phyloP scores from a whole-genome alignment of 768 basidiomycete genomes.

The Russula virescens region DNA sequence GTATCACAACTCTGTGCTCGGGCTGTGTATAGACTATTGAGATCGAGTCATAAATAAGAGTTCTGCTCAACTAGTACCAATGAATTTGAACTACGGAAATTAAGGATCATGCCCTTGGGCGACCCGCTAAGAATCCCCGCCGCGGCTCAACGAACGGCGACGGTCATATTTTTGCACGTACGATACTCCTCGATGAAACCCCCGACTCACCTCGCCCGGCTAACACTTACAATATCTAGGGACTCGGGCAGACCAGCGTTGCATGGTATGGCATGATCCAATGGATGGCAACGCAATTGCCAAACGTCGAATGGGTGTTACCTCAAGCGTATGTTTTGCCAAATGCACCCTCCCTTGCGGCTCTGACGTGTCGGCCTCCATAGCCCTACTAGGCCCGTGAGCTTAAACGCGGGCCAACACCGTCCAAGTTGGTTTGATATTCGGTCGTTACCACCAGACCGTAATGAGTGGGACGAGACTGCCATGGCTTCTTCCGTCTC shows the following conservation, averaged over 20 bases:
- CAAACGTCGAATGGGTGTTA: slow-evolving; percentile 39
- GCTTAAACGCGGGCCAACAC: slow-evolving; percentile 28
- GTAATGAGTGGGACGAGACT: slow-evolving; percentile 35
- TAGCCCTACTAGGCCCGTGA: slow-evolving; percentile 32
- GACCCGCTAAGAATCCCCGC: slow-evolving; percentile 20
- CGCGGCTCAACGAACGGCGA: slow-evolving; percentile 23
- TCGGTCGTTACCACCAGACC: slow-evolving; percentile 33
- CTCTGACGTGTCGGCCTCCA: background rate
- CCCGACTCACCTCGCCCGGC: background rate
- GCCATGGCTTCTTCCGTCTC: slow-evolving; percentile 34
- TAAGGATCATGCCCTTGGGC: background rate
- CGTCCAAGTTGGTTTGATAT: slow-evolving; percentile 43
- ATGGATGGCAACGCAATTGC: slow-evolving; percentile 34
- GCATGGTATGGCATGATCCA: slow-evolving; percentile 35
- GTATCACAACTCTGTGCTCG: background rate
- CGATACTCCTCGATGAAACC: background rate
- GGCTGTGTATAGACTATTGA: background rate
- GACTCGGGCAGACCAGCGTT: slow-evolving; percentile 36
- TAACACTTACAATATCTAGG: slow-evolving; percentile 26
- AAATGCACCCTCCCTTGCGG: background rate
- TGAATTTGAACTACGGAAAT: background rate
- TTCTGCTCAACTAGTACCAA: background rate
- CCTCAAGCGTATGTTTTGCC: slow-evolving; percentile 37
- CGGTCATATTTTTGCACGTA: slow-evolving; percentile 32
- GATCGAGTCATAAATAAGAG: background rate